Percentiles rank a stretch among this genome's conserved stretches.
These are phyloP conservation scores for Stylonectria norvegica DNA, from an alignment of 2,329 filamentous ascomycete genomes.

Conservation along the genomic window DNA sequence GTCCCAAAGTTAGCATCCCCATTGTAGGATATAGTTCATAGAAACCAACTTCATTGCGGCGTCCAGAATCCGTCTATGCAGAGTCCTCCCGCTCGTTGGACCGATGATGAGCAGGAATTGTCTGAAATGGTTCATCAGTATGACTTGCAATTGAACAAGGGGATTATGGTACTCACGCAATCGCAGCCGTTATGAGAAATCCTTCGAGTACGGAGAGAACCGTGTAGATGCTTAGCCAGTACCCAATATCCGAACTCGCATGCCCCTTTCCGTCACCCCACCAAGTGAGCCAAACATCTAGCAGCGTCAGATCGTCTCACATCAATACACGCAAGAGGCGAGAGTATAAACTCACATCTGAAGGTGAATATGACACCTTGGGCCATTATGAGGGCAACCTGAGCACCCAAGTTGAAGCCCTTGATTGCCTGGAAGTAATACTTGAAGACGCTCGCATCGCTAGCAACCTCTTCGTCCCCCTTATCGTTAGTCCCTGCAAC, in stretches of 20 bases:
- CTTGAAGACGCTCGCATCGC: constrained; percentile 26
- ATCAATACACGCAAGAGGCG: too few species aligned
- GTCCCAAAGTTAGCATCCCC: background rate
- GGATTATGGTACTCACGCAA: constrained; percentile 17
- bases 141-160: background rate
- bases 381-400: constrained; percentile 11
- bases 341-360: constrained; percentile 17
- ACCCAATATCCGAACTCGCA: constrained; percentile 23
- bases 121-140: constrained; percentile 16
- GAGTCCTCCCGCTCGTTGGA: constrained; percentile 22
- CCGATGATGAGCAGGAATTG: constrained; percentile 25
- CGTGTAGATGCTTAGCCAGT: constrained; percentile 30
- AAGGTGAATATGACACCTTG: constrained; percentile 22
- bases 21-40: accelerated
- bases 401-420: constrained; percentile 17
- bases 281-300: constrained; percentile 32
- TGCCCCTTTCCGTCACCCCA: constrained; percentile 30
- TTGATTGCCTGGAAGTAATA: constrained; percentile 28
- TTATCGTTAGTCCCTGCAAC: constrained; percentile 1
- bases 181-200: constrained; percentile 22
- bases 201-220: constrained; percentile 24
- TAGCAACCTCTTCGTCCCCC: constrained; percentile 5
- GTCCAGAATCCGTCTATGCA: constrained; percentile 23
- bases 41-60: constrained; percentile 24
- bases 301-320: background rate